Conservation (phyloP, 768 basidiomycete genomes). For the Tulasnella calospora region DNA sequence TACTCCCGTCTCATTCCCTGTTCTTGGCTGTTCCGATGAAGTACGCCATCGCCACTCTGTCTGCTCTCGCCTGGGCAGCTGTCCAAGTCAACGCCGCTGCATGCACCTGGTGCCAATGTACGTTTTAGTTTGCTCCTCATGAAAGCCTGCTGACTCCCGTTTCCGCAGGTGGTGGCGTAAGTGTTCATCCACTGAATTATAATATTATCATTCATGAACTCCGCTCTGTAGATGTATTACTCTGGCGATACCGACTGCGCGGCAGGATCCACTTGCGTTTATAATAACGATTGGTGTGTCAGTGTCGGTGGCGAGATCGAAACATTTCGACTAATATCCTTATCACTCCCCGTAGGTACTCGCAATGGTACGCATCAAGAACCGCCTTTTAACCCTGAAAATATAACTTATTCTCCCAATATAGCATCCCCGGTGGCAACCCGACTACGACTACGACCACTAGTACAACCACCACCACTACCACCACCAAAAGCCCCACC, state of each 20-base stretch:
- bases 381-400: neutral
- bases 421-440: neutral
- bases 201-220: neutral
- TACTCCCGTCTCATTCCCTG: neutral
- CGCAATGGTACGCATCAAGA: neutral
- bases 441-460: constrained; percentile 20
- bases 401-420: constrained; percentile 3
- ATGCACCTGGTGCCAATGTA: constrained; percentile 17
- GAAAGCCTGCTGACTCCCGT: neutral
- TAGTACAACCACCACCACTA: constrained; percentile 27
- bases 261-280: constrained; percentile 36
- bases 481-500: constrained; percentile 10
- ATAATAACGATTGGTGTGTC: constrained; percentile 32
- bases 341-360: neutral
- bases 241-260: constrained; percentile 40
- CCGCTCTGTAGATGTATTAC: neutral
- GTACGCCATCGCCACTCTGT: constrained; percentile 16
- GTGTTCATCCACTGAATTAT: neutral
- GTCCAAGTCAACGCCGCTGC: constrained; percentile 12
- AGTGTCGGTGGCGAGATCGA: neutral
- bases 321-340: neutral
- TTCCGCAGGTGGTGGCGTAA: neutral
- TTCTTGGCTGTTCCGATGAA: constrained; percentile 8
- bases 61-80: constrained; percentile 15
- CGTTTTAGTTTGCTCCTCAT: neutral